These are phyloP conservation scores for Triadica sebifera DNA, from an alignment of 345 rosid species.

Conservation along the genomic window DNA sequence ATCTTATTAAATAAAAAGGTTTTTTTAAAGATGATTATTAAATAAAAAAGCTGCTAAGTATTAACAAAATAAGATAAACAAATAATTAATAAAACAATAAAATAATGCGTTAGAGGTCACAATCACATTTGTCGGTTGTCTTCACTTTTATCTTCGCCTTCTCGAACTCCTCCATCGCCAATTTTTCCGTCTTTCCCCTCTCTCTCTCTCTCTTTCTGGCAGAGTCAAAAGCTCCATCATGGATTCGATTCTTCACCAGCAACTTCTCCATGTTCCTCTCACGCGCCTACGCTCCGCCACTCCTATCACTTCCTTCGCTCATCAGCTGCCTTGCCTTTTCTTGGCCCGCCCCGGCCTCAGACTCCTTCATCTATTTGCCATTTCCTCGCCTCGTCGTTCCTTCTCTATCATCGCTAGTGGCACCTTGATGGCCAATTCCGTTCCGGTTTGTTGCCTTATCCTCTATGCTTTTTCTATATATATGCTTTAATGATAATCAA, in stretches of 20 bases:
- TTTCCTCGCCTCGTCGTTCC: conserved; percentile 29
- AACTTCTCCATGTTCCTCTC: conserved; percentile 25
- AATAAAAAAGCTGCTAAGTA: too few relatives aligned
- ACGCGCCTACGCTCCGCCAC: conserved; percentile 35
- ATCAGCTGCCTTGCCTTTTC: conserved; percentile 37
- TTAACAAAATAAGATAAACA: too few relatives aligned
- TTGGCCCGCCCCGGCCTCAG: conserved; percentile 22
- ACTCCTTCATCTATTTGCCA: conserved; percentile 14
- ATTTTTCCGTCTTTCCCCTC: not conserved
- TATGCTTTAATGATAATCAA: not conserved
- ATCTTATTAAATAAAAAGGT: too few relatives aligned
- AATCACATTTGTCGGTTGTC: not conserved
- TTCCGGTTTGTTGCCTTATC: conserved; percentile 42
- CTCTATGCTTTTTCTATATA: not conserved
- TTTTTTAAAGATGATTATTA: too few relatives aligned
- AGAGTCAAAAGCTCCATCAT: not conserved
- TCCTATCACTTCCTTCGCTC: conserved; percentile 20
- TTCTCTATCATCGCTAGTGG: conserved; percentile 36
- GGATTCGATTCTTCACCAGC: conserved; percentile 41
- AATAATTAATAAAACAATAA: too few relatives aligned
- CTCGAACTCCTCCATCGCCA: not conserved
- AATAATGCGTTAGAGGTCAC: not conserved
- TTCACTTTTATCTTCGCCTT: not conserved
- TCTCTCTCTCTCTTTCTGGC: not conserved
- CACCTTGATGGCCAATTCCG: conserved; percentile 51